Conservation (phyloP, 306 rosid species). For the Cucumis cinereus region DNA sequence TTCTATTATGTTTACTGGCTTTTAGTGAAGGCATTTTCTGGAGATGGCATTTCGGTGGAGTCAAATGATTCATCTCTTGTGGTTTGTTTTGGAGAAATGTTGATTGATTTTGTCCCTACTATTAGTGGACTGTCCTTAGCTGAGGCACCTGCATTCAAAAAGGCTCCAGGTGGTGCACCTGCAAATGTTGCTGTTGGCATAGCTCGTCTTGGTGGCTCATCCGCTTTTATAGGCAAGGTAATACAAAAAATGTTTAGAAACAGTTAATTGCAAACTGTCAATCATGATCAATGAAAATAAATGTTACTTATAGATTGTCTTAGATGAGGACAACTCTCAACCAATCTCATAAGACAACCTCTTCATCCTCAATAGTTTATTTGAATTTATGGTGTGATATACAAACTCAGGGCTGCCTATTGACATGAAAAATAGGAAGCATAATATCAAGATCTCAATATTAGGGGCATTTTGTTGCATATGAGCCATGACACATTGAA, state of each 20-base stretch:
- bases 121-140: conserved; percentile 69
- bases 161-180: conserved; percentile 98
- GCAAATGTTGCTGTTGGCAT: conserved; percentile 97
- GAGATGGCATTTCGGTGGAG: conserved; percentile 32
- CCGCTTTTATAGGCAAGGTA: conserved; percentile 97
- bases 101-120: conserved; percentile 93
- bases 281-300: background rate
- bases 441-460: background rate
- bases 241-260: background rate
- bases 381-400: background rate
- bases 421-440: background rate
- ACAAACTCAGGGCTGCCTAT: background rate
- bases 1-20: background rate
- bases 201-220: conserved; percentile 84
- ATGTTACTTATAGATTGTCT: background rate
- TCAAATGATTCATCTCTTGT: conserved; percentile 64
- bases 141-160: conserved; percentile 82
- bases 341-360: background rate
- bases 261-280: background rate
- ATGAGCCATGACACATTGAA: background rate
- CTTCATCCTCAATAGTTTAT: background rate
- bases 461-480: background rate
- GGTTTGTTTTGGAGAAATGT: conserved; percentile 93
- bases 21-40: conserved; percentile 52
- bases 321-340: background rate